phyloP scores from a whole-genome alignment of 2,329 filamentous ascomycete genomes.

The Trematosphaeria pertusa region DNA sequence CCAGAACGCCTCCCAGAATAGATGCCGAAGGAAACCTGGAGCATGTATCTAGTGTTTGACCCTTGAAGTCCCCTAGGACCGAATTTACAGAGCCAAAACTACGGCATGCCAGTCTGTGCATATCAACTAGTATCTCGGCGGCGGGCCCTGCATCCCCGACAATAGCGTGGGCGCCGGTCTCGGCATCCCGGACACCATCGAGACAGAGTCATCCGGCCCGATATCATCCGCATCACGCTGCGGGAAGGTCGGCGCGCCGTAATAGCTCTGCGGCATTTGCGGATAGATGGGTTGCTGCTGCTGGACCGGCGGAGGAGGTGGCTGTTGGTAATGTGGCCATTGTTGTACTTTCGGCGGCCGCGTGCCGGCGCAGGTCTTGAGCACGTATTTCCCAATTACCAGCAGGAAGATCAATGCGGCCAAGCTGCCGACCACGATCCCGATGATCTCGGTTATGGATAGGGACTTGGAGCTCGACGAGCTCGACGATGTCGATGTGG shows the following conservation, averaged over 20 bases:
- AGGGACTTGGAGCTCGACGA: constrained; percentile 5
- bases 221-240: constrained; percentile 3
- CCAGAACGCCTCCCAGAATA: too few species aligned
- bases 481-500: neutral
- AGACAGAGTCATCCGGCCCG: constrained; percentile 14
- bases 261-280: constrained; percentile 1
- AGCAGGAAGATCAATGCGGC: constrained; percentile 13
- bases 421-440: constrained; percentile 19
- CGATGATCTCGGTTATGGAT: constrained; percentile 16
- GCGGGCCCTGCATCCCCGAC: too few species aligned
- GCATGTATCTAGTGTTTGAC: too few species aligned
- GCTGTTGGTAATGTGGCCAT: constrained; percentile 1
- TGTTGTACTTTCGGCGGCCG: neutral
- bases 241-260: constrained; percentile 3
- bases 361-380: neutral
- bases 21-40: too few species aligned
- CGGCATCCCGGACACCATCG: constrained; percentile 12
- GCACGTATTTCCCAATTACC: constrained; percentile 1
- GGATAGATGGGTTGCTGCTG: constrained; percentile 9
- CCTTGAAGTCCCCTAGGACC: too few species aligned
- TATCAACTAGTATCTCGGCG: too few species aligned
- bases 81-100: too few species aligned
- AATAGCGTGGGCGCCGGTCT: too few species aligned
- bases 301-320: constrained; percentile 1
- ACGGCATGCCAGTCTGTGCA: too few species aligned